Evolutionary conservation across 2,329 filamentous ascomycete genomes (phyloP).

Genomic region (Aureobasidium sp.): DNA sequence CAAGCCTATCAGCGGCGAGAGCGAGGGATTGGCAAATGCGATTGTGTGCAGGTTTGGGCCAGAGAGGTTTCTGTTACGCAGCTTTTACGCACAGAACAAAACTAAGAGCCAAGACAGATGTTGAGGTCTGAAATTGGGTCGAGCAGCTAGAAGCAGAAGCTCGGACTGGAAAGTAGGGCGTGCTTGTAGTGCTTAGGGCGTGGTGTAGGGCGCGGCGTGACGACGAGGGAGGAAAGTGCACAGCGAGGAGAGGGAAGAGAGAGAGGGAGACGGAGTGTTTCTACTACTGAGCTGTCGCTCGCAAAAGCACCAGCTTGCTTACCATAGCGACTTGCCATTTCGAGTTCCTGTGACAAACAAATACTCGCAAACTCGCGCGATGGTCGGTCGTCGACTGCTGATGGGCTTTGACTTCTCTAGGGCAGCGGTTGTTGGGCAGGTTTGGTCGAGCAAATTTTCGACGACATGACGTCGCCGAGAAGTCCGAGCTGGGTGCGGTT

Average conservation of each 20-base stretch:
- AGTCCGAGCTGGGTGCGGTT: conserved; percentile 9
- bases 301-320: conserved; percentile 1
- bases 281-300: background rate
- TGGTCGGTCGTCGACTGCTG: conserved; percentile 9
- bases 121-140: conserved; percentile 9
- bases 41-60: background rate
- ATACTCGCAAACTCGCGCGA: background rate
- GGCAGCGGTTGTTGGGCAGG: background rate
- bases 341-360: background rate
- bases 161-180: conserved; percentile 8
- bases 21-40: conserved; percentile 11
- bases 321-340: background rate
- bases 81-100: background rate
- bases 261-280: background rate
- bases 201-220: background rate
- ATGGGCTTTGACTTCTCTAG: background rate
- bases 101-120: conserved; percentile 9
- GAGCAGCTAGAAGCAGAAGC: background rate
- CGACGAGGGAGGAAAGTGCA: background rate
- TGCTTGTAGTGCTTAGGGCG: conserved; percentile 13
- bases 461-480: conserved; percentile 7
- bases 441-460: conserved; percentile 12
- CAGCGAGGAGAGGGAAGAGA: background rate
- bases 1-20: conserved; percentile 11
- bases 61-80: conserved; percentile 14